These are phyloP conservation scores for Asterella californica DNA, from an alignment of 225 moss, liverwort and hornwort genomes.

Conservation along the genomic window DNA sequence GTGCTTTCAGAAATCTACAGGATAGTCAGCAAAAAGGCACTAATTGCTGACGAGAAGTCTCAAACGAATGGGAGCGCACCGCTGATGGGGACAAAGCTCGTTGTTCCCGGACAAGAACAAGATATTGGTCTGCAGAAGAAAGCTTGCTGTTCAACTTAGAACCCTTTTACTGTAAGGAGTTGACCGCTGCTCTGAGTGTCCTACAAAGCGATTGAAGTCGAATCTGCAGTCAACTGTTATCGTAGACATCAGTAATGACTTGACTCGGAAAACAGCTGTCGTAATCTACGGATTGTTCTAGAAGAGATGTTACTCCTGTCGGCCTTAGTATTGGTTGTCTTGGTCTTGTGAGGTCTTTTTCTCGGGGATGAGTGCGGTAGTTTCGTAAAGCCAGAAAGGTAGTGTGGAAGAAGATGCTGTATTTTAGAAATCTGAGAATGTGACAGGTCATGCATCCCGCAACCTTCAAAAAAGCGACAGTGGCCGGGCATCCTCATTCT, in stretches of 20 bases:
- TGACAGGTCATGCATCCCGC: constrained; percentile 5
- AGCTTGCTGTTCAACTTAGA: constrained; percentile 43
- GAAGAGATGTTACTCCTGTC: constrained; percentile 20
- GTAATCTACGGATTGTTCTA: constrained; percentile 18
- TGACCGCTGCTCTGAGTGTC: constrained; percentile 2
- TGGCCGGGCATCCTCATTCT: constrained; percentile 13
- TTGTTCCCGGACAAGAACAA: constrained; percentile 48
- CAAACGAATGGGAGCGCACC: constrained; percentile 50
- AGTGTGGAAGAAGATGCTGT: constrained; percentile 21
- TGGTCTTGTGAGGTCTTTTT: constrained; percentile 22
- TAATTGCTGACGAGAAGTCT: constrained; percentile 76
- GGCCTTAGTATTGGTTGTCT: constrained; percentile 17
- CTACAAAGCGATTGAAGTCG: constrained; percentile 18
- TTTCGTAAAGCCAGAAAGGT: constrained; percentile 8
- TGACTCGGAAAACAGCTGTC: constrained; percentile 7
- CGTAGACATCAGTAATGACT: constrained; percentile 4
- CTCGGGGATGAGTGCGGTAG: constrained; percentile 19
- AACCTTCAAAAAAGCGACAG: constrained; percentile 1
- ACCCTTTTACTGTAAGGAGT: constrained; percentile 4
- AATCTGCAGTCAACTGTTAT: constrained; percentile 15
- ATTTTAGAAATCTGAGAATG: constrained; percentile 19
- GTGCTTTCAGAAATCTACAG: constrained; percentile 91
- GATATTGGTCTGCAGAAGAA: constrained; percentile 37
- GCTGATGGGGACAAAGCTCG: constrained; percentile 45
- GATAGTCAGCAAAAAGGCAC: constrained; percentile 82